Evolutionary conservation across 2,329 filamentous ascomycete genomes (phyloP), one percentile per base, ranked within the genome.

Genomic region (Ophiosphaerella herpotricha): DNA sequence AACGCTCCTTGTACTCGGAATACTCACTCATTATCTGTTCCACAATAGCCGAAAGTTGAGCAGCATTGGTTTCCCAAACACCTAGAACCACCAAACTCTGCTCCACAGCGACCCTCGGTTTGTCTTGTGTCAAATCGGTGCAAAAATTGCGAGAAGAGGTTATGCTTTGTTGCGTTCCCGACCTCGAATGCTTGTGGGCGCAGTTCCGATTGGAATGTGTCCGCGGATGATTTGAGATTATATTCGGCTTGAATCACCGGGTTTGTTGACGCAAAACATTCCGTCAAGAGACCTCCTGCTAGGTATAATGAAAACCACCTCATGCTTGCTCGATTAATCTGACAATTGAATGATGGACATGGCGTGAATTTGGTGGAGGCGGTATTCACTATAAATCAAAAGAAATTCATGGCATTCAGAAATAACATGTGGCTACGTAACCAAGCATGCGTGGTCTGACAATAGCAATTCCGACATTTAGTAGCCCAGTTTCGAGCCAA

Each of bases 31-130:
- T 50, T 54, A 13, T 55, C 60, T 16, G 58, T 60, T 7, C 66
- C 65, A 34, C 66, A 70, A 21, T 59, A 70, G 7, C 58, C 63
- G 39, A 60, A 70, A 2, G 50, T 36, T 2, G 60, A 64, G 41
- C 66, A 68, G 49, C 65, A 70, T 40, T 60, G 55, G 23, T 58
- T 61, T 33, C 54, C 39, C 3, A 48, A 8, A 29, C 66, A 70
- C 43, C 50, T 55, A 32, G 54, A 40, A 7, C 55, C 55, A 7
- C 52, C 46, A 24, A 48, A 60, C 1, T 59, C 60, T 2, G 59
- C 51, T 21, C 66, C 66, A 32, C 66, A 70, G 24, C 66, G 58
- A 8, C 66, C 66, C 13, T 23, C 46, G 5, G 38, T 35, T 35
- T 69, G 65, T 11, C 66, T 55, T n/a, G 47, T 24, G 18, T 52